Conservation (phyloP, 768 basidiomycete species). For the Auricularia heimuer region DNA sequence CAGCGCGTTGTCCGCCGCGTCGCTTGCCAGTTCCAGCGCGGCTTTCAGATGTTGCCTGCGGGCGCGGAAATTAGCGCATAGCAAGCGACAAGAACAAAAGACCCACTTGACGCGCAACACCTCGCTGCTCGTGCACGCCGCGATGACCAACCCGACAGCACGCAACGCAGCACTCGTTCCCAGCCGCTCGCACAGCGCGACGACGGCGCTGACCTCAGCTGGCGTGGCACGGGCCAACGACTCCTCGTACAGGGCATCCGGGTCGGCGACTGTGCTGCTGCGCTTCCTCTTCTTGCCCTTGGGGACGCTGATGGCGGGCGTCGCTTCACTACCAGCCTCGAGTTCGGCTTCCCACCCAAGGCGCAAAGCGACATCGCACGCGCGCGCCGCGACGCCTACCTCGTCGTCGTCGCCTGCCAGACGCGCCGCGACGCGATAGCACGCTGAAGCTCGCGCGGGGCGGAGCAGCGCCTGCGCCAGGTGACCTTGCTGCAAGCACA, state of each 20-base stretch:
- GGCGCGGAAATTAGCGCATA: conserved; percentile 10
- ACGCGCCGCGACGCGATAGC: conserved; percentile 53
- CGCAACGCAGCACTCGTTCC: conserved; percentile 44
- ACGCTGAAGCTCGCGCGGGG: conserved; percentile 41
- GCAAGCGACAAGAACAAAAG: conserved; percentile 4
- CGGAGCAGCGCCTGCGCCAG: conserved; percentile 59
- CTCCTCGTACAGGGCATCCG: conserved; percentile 13
- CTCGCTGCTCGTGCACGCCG: conserved; percentile 40
- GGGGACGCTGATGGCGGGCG: background rate
- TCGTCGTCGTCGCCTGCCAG: conserved; percentile 22
- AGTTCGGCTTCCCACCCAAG: conserved; percentile 14
- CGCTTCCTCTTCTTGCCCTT: background rate
- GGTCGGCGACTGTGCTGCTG: conserved; percentile 9
- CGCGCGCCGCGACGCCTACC: conserved; percentile 34
- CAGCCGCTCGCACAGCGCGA: conserved; percentile 30
- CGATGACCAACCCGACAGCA: conserved; percentile 45
- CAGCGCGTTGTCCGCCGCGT: conserved; percentile 59
- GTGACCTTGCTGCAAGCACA: conserved; percentile 61
- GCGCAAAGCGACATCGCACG: conserved; percentile 41
- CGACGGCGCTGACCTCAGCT: background rate
- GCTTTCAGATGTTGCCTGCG: conserved; percentile 47
- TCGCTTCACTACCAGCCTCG: conserved; percentile 25
- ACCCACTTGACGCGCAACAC: conserved; percentile 54
- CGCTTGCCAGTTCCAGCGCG: conserved; percentile 48
- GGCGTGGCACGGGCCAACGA: conserved; percentile 17